Evolutionary conservation across 495 filamentous ascomycete genomes (phyloP), one percentile per base, ranked within the genome.

Genomic region (Penicillium bialowiezense): DNA sequence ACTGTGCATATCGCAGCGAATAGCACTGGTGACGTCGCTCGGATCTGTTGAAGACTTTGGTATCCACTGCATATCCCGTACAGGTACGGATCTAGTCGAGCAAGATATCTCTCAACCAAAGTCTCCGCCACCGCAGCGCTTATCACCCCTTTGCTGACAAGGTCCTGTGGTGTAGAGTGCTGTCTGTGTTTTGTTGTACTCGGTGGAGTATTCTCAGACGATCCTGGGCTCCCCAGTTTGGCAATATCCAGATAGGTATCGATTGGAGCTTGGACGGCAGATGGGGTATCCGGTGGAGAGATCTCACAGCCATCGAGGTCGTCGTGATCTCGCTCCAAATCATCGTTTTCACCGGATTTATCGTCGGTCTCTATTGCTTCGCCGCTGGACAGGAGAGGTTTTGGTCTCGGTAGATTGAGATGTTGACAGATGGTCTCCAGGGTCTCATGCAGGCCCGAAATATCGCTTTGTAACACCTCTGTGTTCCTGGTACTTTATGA

Each of bases 1-100:
- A 76, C 68, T 13, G 72, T 68, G 50, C 67, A 73, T 15, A 76
- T 68, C 10, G 67, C 68, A 7, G 70, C 68, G 2, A 70, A 60
- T 5, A 76, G 51, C 7, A 70, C 51, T 0, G 72, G 64, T 0
- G 68, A 69, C 7, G 51, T 56, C 2, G 37, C 54, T 6, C 67
- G 62, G 1, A 75, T 47, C 31, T 63, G 58, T 10, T 59, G 56
- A 3, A 72, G 40, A 12, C 48, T 58, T 17, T 55, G 57, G 23
- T 67, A 69, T 14, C 68, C 60, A 26, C 68, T 65, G 8, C 67
- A 59, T 17, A 73, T 69, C 2, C 66, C 63, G 49, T 73, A 76
- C 0, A 74, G 62, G 43, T 72, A 75, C 19, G 70, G 68, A 41
- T 75, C 72, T 1, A 74, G 61, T 7, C 64, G 61, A 9, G 69